Base-by-base conservation (phyloP, 371 early-diverging fungal genomes). In the Mucor sp. region DNA sequence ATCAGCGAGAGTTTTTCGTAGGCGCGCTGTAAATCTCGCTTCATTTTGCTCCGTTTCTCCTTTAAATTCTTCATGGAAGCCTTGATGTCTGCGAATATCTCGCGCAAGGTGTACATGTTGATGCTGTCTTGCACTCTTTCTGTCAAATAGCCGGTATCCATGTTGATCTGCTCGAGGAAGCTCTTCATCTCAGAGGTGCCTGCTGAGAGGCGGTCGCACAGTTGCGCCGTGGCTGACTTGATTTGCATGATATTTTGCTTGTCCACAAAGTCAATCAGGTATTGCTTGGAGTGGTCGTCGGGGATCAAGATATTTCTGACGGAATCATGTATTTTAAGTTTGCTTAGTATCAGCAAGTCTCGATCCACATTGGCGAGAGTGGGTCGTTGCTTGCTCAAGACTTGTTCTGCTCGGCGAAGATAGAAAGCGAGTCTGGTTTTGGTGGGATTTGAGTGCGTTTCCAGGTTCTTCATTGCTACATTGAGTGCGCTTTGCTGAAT, bases 401-500 rank as follows among this genome's bases (percentile, higher is more conserved):
- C 81, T 30, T 67, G 70, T 32, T 78, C 73, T 0, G 74, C 71
- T 15, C 14, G 14, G 6, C 61, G 12, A 1, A 62, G 57, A 64
- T 77, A 79, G 0, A 25, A 14, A n/a, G 58, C 33, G 11, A 76
- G 59, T 25, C 50, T 58, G 28, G 70, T 37, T 8, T 61, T 56
- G n/a, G 62, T 59, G 0, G 62, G 71, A 60, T 66, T 71, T 23
- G 74, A 77, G 62, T 89, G 87, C 0, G 83, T 69, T 41, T 83
- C 85, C 14, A 89, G 62, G 62, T 88, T 89, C n/a, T 82, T 80
- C 50, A 87, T 60, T 4, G 88, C 89, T 0, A 87, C 89, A 32
- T 81, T 82, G 9, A 89, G 66, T 19, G 89, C 89, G 78, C 83
- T 81, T 27, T 78, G 71, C 62, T 89, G 89, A 3, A 78, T 66